phyloP scores from a whole-genome alignment of 257 asterid species.

The Buddleja alternifolia region DNA sequence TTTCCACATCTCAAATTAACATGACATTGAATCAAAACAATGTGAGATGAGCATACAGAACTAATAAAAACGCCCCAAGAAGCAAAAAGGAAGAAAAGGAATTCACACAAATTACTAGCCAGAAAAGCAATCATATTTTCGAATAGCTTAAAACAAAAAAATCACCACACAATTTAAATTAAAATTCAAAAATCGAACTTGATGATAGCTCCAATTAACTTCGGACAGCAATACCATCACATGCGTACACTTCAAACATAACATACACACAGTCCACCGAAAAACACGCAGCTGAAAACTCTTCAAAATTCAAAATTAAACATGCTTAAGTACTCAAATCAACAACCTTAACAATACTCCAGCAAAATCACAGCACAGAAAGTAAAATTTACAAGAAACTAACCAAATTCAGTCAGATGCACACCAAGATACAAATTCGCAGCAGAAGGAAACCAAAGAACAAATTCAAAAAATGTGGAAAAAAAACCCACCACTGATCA shows the following conservation, averaged over 20 bases:
- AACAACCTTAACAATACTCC: slow-evolving; percentile 1
- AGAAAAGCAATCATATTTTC: not conserved
- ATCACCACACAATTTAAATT: slow-evolving; percentile 1
- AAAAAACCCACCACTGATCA: slow-evolving; percentile 29
- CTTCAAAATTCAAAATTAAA: slow-evolving; percentile 19
- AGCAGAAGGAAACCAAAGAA: slow-evolving; percentile 3
- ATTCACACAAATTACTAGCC: slow-evolving; percentile 9
- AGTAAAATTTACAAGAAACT: slow-evolving; percentile 10
- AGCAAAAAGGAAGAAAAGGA: not conserved
- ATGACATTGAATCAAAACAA: slow-evolving; percentile 5
- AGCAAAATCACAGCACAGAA: slow-evolving; percentile 4
- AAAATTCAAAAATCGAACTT: slow-evolving; percentile 11
- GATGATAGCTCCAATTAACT: slow-evolving; percentile 10
- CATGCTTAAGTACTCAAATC: slow-evolving; percentile 18
- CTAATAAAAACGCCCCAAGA: slow-evolving; percentile 6
- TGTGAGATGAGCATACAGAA: slow-evolving; percentile 6
- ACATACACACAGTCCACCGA: not conserved
- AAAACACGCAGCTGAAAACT: slow-evolving; percentile 17
- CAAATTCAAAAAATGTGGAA: not conserved
- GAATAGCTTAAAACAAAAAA: slow-evolving; percentile 2
- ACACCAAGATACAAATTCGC: slow-evolving; percentile 13
- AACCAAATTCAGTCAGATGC: slow-evolving; percentile 22
- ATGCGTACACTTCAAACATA: not conserved
- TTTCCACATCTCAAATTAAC: slow-evolving; percentile 22
- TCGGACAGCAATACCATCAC: not conserved